A percentile compares a stretch with the other conserved stretches of the same genome.
Evolutionary conservation across 257 asterid genomes (phyloP).

Genomic region (Solanum tarapatanum): DNA sequence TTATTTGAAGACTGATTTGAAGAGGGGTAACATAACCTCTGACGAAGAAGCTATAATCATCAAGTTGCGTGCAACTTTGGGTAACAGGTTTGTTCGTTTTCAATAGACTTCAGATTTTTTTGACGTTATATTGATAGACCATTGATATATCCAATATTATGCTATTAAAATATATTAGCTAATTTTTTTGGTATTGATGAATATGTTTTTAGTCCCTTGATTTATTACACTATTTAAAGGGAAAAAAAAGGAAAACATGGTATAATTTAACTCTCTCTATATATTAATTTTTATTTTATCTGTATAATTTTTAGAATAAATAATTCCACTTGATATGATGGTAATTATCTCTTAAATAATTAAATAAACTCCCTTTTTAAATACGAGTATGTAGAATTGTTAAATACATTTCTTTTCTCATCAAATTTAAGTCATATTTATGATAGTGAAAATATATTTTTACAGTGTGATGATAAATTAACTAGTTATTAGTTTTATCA

Average conservation of each 20-base stretch:
- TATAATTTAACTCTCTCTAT: too few relatives aligned
- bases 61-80: slow-evolving; percentile 66
- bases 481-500: too few relatives aligned
- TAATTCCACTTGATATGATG: background rate
- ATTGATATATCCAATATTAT: background rate
- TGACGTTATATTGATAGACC: background rate
- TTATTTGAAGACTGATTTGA: slow-evolving; percentile 66
- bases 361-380: background rate
- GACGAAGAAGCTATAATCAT: slow-evolving; percentile 56
- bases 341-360: background rate
- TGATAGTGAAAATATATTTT: background rate
- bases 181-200: background rate
- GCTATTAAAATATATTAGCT: background rate
- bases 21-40: slow-evolving; percentile 66
- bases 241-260: too few relatives aligned
- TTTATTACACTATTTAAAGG: background rate
- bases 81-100: slow-evolving; percentile 44
- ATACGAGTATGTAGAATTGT: background rate
- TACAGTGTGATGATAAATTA: background rate
- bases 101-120: too few relatives aligned
- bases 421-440: background rate
- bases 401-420: background rate
- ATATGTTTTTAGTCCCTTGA: background rate
- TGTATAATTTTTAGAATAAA: too few relatives aligned
- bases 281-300: too few relatives aligned